Conservation (phyloP, 2,329 filamentous ascomycete species). For the Coleophoma eucalyptorum region DNA sequence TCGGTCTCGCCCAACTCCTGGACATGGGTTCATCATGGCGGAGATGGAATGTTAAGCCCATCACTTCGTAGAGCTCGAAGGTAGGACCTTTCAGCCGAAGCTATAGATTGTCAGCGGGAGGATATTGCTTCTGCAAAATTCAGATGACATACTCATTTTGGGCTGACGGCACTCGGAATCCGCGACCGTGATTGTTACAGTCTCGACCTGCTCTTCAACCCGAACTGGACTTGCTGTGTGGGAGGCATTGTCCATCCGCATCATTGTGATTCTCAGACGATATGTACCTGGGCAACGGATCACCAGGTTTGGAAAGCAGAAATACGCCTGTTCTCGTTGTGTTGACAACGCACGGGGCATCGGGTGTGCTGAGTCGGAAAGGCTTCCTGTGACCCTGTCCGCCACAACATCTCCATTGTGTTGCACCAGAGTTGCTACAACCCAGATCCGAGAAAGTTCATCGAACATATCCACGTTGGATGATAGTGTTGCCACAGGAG, state of each 20-base stretch:
- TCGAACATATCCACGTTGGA: conserved; percentile 20
- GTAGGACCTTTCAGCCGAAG: conserved; percentile 19
- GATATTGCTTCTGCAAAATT: neutral
- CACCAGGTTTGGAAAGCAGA: conserved; percentile 24
- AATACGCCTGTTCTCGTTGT: conserved; percentile 21
- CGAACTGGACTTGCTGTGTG: conserved; percentile 15
- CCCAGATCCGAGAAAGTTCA: conserved; percentile 22
- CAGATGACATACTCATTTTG: conserved; percentile 18
- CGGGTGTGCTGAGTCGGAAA: conserved; percentile 24
- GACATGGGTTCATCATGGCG: neutral
- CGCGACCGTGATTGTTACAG: conserved; percentile 20
- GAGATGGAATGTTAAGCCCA: conserved; percentile 18
- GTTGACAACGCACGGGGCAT: conserved; percentile 10
- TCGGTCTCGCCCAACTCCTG: neutral
- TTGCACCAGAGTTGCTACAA: conserved; percentile 21
- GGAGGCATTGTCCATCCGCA: conserved; percentile 23
- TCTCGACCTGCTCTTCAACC: conserved; percentile 22
- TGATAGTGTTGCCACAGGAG: conserved; percentile 19
- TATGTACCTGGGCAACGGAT: conserved; percentile 24
- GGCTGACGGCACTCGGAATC: conserved; percentile 12
- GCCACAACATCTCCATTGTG: conserved; percentile 20
- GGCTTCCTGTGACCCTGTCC: conserved; percentile 19
- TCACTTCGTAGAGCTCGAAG: conserved; percentile 21
- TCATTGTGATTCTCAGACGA: conserved; percentile 21
- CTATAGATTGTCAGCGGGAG: conserved; percentile 15